Evolutionary conservation across 305 asterid genomes (phyloP).

Genomic region (Rubia tinctorum): DNA sequence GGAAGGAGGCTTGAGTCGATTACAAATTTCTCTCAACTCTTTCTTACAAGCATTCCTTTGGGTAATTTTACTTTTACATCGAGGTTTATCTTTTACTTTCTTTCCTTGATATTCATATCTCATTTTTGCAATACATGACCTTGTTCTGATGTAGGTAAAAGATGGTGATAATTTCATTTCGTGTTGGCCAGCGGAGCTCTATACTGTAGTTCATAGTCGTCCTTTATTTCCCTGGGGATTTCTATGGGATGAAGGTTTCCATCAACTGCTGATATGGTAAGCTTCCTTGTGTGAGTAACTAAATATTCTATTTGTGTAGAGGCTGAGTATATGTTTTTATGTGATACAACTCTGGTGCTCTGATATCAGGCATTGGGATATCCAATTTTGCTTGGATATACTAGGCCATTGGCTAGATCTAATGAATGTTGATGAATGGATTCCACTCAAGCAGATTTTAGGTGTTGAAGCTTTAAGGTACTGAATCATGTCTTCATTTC

Average conservation of each 20-base stretch:
- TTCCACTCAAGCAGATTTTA: constrained; percentile 97
- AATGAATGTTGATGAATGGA: constrained; percentile 98
- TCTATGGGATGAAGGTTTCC: constrained; percentile 99
- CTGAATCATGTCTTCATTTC: constrained; percentile 16
- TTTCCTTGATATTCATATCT: background rate
- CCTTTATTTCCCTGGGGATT: constrained; percentile 98
- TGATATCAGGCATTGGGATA: constrained; percentile 88
- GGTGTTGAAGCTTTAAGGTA: constrained; percentile 97
- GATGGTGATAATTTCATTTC: constrained; percentile 49
- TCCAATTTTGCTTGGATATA: constrained; percentile 76
- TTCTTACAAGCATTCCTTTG: background rate
- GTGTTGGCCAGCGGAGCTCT: constrained; percentile 98
- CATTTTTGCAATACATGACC: background rate
- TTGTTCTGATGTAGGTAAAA: constrained; percentile 55
- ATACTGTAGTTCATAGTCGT: constrained; percentile 97
- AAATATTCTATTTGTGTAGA: background rate
- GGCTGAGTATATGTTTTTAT: background rate
- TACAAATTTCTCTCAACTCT: background rate
- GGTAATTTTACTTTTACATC: background rate
- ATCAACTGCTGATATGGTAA: constrained; percentile 87
- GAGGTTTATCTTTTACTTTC: background rate
- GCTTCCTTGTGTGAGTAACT: constrained; percentile 24
- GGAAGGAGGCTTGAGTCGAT: constrained; percentile 82
- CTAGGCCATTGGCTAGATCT: constrained; percentile 97
- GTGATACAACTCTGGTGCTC: background rate